Conservation (phyloP, 108 stramenopile genomes). For the Chaetoceros muelleri region DNA sequence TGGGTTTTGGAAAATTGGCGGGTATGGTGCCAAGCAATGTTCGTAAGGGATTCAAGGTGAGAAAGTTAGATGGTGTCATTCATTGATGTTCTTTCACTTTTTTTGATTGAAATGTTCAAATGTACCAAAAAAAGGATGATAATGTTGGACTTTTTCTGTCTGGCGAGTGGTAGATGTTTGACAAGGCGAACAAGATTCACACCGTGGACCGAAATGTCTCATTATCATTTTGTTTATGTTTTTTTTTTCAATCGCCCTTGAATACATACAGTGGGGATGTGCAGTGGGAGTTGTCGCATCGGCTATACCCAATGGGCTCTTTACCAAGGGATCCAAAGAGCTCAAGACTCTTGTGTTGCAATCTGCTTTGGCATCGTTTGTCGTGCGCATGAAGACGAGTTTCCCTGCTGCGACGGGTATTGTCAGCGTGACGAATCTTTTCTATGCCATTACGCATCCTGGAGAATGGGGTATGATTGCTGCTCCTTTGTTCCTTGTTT, state of each 20-base stretch:
- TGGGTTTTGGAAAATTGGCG: constrained; percentile 60
- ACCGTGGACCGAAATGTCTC: no score
- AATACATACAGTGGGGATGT: constrained; percentile 77
- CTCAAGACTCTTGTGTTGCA: constrained; percentile 34
- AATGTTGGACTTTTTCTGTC: no score
- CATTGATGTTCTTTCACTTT: background rate
- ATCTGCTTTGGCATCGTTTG: constrained; percentile 25
- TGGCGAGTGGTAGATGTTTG: background rate
- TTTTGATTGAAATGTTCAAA: no score
- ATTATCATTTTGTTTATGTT: no score
- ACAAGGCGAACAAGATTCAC: no score
- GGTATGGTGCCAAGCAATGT: constrained; percentile 48
- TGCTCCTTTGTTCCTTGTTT: constrained; percentile 42
- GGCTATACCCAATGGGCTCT: constrained; percentile 63
- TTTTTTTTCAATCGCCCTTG: background rate
- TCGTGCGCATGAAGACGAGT: constrained; percentile 18
- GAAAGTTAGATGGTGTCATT: background rate
- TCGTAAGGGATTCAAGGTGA: constrained; percentile 57
- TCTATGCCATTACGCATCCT: constrained; percentile 50
- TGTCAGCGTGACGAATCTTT: constrained; percentile 39
- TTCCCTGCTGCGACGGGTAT: constrained; percentile 54
- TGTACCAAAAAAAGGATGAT: no score
- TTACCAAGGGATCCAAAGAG: constrained; percentile 30
- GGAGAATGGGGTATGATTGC: constrained; percentile 43
- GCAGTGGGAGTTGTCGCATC: constrained; percentile 59